These are phyloP conservation scores for Pyrrhoderma lamaoense DNA, from an alignment of 1,284 basidiomycete genomes.

Conservation along the genomic window DNA sequence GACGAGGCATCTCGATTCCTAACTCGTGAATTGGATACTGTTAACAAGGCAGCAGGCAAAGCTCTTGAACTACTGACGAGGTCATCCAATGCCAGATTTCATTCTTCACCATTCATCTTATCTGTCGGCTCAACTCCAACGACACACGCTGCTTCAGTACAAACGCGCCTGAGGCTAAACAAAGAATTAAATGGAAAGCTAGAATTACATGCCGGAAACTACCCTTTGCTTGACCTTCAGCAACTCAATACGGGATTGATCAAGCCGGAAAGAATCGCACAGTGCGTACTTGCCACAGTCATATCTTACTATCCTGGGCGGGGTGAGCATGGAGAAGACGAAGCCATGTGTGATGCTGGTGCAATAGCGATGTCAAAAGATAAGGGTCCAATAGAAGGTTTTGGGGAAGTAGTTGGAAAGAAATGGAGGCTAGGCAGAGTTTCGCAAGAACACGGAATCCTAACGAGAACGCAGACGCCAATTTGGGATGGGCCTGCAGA, in stretches of 20 bases:
- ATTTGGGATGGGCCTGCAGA: slow-evolving; percentile 11
- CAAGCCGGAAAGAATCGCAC: slow-evolving; percentile 48
- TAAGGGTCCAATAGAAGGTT: slow-evolving; percentile 62
- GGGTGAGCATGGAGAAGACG: slow-evolving; percentile 51
- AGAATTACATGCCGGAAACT: slow-evolving; percentile 80
- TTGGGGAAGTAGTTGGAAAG: slow-evolving; percentile 61
- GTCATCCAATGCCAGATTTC: slow-evolving; percentile 26
- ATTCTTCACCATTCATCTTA: slow-evolving; percentile 52
- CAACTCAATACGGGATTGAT: slow-evolving; percentile 72
- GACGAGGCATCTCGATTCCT: slow-evolving; percentile 59
- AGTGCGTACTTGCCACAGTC: slow-evolving; percentile 65
- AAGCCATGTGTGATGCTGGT: slow-evolving; percentile 77
- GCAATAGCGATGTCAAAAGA: slow-evolving; percentile 84
- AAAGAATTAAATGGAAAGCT: slow-evolving; percentile 50
- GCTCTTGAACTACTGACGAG: slow-evolving; percentile 43
- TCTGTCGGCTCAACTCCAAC: slow-evolving; percentile 86
- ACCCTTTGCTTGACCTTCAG: slow-evolving; percentile 79
- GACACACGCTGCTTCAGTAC: slow-evolving; percentile 65
- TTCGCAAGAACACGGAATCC: slow-evolving; percentile 77
- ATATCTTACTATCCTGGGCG: slow-evolving; percentile 72
- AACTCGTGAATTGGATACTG: slow-evolving; percentile 64
- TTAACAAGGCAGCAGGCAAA: slow-evolving; percentile 56
- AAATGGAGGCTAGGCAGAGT: slow-evolving; percentile 69
- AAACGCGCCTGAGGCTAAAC: slow-evolving; percentile 38
- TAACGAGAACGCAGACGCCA: slow-evolving; percentile 33